Percentiles rank a stretch among this genome's conserved stretches.
Evolutionary conservation across 169 alveolate species (phyloP).

Genomic region (Theileria orientalis): DNA sequence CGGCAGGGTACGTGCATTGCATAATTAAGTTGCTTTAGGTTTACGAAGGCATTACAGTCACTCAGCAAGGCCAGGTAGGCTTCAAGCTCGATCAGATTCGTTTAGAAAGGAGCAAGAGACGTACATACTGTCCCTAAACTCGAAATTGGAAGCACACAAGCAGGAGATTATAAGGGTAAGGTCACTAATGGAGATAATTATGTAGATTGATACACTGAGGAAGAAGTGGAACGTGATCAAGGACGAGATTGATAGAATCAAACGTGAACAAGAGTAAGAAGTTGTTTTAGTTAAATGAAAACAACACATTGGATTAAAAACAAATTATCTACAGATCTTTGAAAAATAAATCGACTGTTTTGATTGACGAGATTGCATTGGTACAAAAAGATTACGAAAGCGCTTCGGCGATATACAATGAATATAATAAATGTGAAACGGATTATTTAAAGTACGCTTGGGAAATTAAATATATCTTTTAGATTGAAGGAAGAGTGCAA

Average conservation of each 20-base stretch:
- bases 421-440: background rate
- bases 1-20: constrained; percentile 79
- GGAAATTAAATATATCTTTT: background rate
- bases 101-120: constrained; percentile 60
- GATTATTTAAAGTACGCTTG: background rate
- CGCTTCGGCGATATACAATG: constrained; percentile 17
- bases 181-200: background rate
- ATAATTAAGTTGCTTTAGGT: constrained; percentile 5
- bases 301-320: constrained; percentile 14
- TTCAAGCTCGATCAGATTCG: background rate
- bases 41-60: constrained; percentile 56
- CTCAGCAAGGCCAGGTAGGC: constrained; percentile 39
- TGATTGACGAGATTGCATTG: constrained; percentile 17
- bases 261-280: constrained; percentile 53
- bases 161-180: constrained; percentile 36
- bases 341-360: constrained; percentile 32
- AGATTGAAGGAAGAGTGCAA: constrained; percentile 30
- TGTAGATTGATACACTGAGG: constrained; percentile 66
- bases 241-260: constrained; percentile 39
- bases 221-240: constrained; percentile 54
- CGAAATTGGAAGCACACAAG: constrained; percentile 28
- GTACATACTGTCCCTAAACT: background rate
- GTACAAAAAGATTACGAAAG: constrained; percentile 28
- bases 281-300: constrained; percentile 7
- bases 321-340: constrained; percentile 15